Evolutionary conservation across 2,329 filamentous ascomycete genomes (phyloP).

Genomic region (Neoscytalidium dimidiatum): DNA sequence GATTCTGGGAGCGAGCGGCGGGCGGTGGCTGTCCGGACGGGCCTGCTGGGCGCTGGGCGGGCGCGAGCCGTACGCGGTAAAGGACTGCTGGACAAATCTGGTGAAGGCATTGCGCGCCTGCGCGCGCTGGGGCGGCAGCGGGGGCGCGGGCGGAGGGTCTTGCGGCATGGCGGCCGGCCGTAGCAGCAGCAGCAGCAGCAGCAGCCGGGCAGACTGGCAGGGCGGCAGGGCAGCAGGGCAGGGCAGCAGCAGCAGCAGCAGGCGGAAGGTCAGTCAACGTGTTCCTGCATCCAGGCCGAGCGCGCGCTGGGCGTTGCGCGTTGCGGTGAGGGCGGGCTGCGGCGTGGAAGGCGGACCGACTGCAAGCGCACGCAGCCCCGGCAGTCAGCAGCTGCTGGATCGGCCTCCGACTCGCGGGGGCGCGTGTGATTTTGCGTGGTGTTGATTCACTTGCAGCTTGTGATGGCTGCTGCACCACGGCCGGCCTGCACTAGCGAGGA

Average conservation of each 20-base stretch:
- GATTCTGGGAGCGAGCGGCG: conserved; percentile 38
- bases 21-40: conserved; percentile 39
- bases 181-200: too few relatives aligned
- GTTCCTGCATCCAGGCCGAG: conserved; percentile 15
- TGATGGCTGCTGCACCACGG: neutral
- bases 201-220: neutral
- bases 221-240: neutral
- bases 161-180: conserved; percentile 25
- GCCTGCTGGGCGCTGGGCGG: conserved; percentile 54
- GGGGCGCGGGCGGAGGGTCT: conserved; percentile 33
- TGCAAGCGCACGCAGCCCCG: conserved; percentile 9
- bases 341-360: conserved; percentile 17
- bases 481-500: conserved; percentile 6
- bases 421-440: conserved; percentile 17
- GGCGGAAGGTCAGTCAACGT: neutral
- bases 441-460: conserved; percentile 16
- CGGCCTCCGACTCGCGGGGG: conserved; percentile 4
- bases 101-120: conserved; percentile 42
- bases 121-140: conserved; percentile 34
- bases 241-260: too few relatives aligned
- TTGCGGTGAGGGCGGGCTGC: conserved; percentile 10
- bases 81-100: conserved; percentile 57
- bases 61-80: conserved; percentile 52
- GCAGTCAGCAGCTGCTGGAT: conserved; percentile 7
- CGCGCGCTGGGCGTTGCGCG: neutral